These are phyloP conservation scores for Cladosporium sphaerospermum DNA, from an alignment of 2,329 filamentous ascomycete species.

Conservation along the genomic window DNA sequence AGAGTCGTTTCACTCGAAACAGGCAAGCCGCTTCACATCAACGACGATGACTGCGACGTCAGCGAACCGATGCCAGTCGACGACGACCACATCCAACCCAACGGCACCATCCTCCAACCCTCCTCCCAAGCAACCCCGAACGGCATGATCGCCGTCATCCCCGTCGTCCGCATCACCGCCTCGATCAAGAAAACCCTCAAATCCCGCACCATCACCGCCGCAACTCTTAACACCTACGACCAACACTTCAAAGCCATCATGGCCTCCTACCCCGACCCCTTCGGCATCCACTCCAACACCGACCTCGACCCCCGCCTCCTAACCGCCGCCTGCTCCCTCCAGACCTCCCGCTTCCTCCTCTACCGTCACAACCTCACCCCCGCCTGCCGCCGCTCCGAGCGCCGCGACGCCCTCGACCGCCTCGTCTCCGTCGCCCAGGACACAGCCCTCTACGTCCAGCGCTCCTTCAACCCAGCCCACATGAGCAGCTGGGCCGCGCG, in stretches of 20 bases:
- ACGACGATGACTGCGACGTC: slow-evolving; percentile 84
- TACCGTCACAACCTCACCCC: slow-evolving; percentile 85
- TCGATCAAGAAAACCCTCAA: slow-evolving; percentile 66
- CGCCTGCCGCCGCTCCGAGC: slow-evolving; percentile 57
- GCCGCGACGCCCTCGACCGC: slow-evolving; percentile 66
- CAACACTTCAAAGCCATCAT: slow-evolving; percentile 71
- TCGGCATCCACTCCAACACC: slow-evolving; percentile 60
- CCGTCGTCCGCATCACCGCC: slow-evolving; percentile 72
- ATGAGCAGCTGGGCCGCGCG: slow-evolving; percentile 47
- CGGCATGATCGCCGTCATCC: slow-evolving; percentile 70
- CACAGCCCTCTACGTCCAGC: slow-evolving; percentile 68
- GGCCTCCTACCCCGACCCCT: slow-evolving; percentile 66
- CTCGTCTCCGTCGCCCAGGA: slow-evolving; percentile 71
- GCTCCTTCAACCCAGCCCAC: slow-evolving; percentile 40
- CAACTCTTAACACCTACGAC: slow-evolving; percentile 72
- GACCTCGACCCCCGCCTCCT: slow-evolving; percentile 69
- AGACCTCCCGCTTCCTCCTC: slow-evolving; percentile 76
- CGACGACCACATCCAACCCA: slow-evolving; percentile 65
- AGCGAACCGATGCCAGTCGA: slow-evolving; percentile 72
- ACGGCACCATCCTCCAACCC: slow-evolving; percentile 36
- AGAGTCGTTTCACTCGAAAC: slow-evolving; percentile 72
- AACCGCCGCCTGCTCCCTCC: slow-evolving; percentile 68
- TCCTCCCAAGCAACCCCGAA: slow-evolving; percentile 50
- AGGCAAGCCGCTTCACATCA: slow-evolving; percentile 72
- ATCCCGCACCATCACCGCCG: slow-evolving; percentile 58